phyloP scores from a whole-genome alignment of 768 basidiomycete species.

The Paxillus involutus region DNA sequence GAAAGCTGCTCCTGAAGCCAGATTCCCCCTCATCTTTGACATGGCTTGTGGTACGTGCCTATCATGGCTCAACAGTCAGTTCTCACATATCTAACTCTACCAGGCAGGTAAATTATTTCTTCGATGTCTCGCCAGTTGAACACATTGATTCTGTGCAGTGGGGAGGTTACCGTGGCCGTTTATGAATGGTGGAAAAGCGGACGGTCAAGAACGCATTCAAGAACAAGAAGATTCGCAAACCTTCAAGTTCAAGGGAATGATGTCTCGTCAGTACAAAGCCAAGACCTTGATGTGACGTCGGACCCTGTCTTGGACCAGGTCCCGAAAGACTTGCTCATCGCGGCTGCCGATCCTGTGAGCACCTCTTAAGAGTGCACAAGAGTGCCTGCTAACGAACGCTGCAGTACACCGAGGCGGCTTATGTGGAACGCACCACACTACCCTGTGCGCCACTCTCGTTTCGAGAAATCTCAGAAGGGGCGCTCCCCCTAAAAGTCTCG shows the following conservation, averaged over 20 bases:
- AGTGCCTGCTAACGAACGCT: conserved; percentile 11
- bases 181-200: conserved; percentile 59
- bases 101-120: conserved; percentile 24
- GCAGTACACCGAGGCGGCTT: conserved; percentile 64
- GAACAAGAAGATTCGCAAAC: conserved; percentile 3
- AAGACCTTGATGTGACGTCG: neutral
- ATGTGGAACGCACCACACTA: conserved; percentile 51
- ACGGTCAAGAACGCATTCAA: conserved; percentile 20
- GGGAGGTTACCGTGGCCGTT: conserved; percentile 60
- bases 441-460: conserved; percentile 62
- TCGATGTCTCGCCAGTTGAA: conserved; percentile 22
- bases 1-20: conserved; percentile 4
- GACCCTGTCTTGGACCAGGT: neutral
- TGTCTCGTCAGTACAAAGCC: neutral
- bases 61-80: neutral
- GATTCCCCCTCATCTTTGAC: conserved; percentile 25
- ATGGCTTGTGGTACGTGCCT: conserved; percentile 28
- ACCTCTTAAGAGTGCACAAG: neutral
- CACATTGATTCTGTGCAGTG: conserved; percentile 37
- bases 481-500: conserved; percentile 38
- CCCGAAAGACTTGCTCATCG: conserved; percentile 18
- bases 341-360: conserved; percentile 28
- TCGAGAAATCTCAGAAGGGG: conserved; percentile 58
- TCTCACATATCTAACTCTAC: neutral
- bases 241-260: neutral